Percentiles rank a stretch among this genome's conserved stretches.
phyloP scores from a whole-genome alignment of 2,329 filamentous ascomycete species.

The Neocucurbitaria cava region DNA sequence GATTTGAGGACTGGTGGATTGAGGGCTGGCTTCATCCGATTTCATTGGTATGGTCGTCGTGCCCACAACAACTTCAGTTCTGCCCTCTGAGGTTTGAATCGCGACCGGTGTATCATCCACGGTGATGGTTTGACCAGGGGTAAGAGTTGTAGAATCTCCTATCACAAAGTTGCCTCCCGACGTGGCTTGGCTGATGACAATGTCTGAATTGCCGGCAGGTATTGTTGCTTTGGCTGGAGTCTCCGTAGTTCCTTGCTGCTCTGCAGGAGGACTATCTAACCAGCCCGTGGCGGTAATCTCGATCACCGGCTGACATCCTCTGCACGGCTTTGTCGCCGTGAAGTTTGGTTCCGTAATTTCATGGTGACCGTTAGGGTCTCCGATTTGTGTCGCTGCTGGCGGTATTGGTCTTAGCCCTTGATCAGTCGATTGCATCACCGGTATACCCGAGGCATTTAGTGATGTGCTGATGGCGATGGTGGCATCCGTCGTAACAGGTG shows the following conservation, averaged over 20 bases:
- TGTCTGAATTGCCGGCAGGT: conserved; percentile 21
- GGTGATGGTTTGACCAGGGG: conserved; percentile 27
- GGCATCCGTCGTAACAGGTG: conserved; percentile 3
- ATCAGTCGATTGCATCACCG: conserved; percentile 29
- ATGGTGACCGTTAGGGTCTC: conserved; percentile 39
- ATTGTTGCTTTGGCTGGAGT: conserved; percentile 16
- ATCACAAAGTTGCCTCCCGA: conserved; percentile 23
- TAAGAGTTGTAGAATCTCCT: conserved; percentile 27
- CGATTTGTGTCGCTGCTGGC: conserved; percentile 26
- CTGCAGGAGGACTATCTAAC: conserved; percentile 24
- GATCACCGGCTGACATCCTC: conserved; percentile 37
- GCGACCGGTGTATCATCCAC: conserved; percentile 33
- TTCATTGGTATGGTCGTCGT: conserved; percentile 22
- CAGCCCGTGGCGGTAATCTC: conserved; percentile 36
- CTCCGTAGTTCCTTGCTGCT: conserved; percentile 22
- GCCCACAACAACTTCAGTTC: conserved; percentile 31
- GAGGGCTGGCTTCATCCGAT: conserved; percentile 5
- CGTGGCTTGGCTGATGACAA: conserved; percentile 22
- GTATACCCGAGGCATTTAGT: conserved; percentile 6
- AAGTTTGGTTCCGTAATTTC: conserved; percentile 42
- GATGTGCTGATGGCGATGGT: background rate
- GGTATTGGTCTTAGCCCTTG: conserved; percentile 34
- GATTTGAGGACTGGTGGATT: conserved; percentile 23
- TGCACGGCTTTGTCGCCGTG: conserved; percentile 32
- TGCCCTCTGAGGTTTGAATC: conserved; percentile 30